A percentile compares a stretch with the other conserved stretches of the same genome.
These are phyloP conservation scores for Tolypocladium ovalisporum DNA, from an alignment of 2,329 filamentous ascomycete species.

Conservation along the genomic window DNA sequence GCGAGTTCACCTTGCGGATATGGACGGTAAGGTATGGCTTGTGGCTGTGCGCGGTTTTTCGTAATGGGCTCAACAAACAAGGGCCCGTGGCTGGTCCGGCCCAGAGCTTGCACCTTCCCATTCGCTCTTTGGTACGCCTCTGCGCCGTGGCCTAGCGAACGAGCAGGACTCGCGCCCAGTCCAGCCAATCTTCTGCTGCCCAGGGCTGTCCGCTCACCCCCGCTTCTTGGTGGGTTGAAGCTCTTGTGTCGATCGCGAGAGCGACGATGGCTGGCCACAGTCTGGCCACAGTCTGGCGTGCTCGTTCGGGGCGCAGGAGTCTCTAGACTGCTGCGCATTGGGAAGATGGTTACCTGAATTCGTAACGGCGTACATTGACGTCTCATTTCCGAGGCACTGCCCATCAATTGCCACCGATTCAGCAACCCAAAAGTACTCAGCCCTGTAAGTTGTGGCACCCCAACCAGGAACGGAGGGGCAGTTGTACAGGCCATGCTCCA, in stretches of 20 bases:
- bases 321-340: neutral
- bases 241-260: neutral
- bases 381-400: neutral
- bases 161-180: neutral
- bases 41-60: neutral
- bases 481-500: neutral
- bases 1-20: too few relatives aligned
- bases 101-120: neutral
- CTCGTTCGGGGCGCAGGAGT: neutral
- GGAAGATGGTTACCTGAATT: neutral
- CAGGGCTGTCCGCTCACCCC: neutral
- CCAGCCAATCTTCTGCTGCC: neutral
- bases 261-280: neutral
- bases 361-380: too few relatives aligned
- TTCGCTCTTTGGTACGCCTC: neutral
- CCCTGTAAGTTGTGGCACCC: neutral
- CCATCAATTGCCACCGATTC: neutral
- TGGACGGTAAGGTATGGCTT: neutral
- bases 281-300: neutral
- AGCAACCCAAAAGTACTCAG: neutral
- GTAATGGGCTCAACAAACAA: neutral
- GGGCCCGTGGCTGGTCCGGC: neutral
- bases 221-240: neutral
- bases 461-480: neutral
- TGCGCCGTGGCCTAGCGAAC: neutral